Conservation (phyloP, 2,329 filamentous ascomycete genomes). For the Diaporthe destruens region DNA sequence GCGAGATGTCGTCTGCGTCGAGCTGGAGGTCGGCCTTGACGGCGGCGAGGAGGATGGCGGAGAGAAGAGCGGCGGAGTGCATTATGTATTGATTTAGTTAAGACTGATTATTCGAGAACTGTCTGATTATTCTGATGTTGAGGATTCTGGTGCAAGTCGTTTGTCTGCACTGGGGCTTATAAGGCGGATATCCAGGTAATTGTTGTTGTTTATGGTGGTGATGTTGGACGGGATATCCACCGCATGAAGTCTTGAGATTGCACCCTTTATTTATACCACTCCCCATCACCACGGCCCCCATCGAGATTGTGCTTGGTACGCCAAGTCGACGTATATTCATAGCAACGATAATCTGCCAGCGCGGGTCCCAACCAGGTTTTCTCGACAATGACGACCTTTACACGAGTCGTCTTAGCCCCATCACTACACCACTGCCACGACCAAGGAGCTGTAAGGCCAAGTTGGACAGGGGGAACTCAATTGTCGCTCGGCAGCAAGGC, state of each 20-base stretch:
- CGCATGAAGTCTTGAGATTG: conserved; percentile 27
- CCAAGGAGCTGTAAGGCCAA: conserved; percentile 24
- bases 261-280: conserved; percentile 20
- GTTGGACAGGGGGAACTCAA: conserved; percentile 32
- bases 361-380: conserved; percentile 7
- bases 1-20: conserved; percentile 52
- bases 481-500: conserved; percentile 28
- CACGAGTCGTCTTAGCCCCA: conserved; percentile 29
- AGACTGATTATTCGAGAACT: background rate
- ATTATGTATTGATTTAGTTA: conserved; percentile 41
- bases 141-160: background rate
- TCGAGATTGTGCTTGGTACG: conserved; percentile 31
- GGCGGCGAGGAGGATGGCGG: conserved; percentile 48
- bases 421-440: conserved; percentile 16
- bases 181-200: too few species aligned
- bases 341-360: conserved; percentile 28
- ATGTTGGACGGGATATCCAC: background rate
- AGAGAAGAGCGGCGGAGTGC: conserved; percentile 49
- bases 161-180: background rate
- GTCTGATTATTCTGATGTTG: background rate
- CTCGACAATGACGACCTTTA: conserved; percentile 7
- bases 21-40: conserved; percentile 51
- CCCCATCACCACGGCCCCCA: background rate
- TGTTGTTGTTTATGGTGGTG: conserved; percentile 2
- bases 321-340: conserved; percentile 26